These are phyloP conservation scores for Aureoboletus auriporus DNA, from an alignment of 768 basidiomycete species.

Conservation along the genomic window DNA sequence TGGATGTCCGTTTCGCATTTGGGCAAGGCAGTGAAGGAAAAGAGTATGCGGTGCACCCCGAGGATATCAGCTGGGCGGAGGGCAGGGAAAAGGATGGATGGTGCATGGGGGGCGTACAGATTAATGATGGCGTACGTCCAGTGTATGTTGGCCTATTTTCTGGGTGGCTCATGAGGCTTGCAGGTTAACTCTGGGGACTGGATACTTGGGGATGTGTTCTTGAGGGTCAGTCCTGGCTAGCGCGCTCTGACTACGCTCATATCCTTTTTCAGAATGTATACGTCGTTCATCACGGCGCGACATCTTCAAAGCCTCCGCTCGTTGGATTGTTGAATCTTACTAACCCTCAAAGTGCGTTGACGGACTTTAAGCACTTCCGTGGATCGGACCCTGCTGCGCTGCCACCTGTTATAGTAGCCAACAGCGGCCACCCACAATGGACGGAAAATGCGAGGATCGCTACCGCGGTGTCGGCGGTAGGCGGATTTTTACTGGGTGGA, in stretches of 20 bases:
- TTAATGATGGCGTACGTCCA: conserved; percentile 42
- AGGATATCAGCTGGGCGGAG: conserved; percentile 49
- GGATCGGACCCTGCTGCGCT: conserved; percentile 38
- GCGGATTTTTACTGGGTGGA: conserved; percentile 37
- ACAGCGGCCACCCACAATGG: conserved; percentile 10
- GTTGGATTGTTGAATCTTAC: conserved; percentile 47
- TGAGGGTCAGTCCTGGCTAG: conserved; percentile 37
- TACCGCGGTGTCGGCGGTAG: conserved; percentile 23
- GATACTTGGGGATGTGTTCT: conserved; percentile 56
- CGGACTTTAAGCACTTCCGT: conserved; percentile 38
- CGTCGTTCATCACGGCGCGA: conserved; percentile 43
- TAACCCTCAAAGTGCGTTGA: conserved; percentile 32
- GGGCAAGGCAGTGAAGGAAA: conserved; percentile 31
- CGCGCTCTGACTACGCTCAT: conserved; percentile 2
- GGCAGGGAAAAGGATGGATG: conserved; percentile 38
- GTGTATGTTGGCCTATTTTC: neutral
- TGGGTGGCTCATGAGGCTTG: conserved; percentile 2
- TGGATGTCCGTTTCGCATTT: conserved; percentile 43
- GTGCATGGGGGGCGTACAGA: conserved; percentile 57
- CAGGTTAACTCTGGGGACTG: conserved; percentile 57
- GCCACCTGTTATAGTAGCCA: conserved; percentile 11
- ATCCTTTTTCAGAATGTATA: conserved; percentile 46
- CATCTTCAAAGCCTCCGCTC: conserved; percentile 34
- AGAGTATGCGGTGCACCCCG: conserved; percentile 47
- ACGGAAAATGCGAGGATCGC: conserved; percentile 14